Conservation (phyloP, 805 yeast genomes). For the Zygosaccharomyces rouxii region DNA sequence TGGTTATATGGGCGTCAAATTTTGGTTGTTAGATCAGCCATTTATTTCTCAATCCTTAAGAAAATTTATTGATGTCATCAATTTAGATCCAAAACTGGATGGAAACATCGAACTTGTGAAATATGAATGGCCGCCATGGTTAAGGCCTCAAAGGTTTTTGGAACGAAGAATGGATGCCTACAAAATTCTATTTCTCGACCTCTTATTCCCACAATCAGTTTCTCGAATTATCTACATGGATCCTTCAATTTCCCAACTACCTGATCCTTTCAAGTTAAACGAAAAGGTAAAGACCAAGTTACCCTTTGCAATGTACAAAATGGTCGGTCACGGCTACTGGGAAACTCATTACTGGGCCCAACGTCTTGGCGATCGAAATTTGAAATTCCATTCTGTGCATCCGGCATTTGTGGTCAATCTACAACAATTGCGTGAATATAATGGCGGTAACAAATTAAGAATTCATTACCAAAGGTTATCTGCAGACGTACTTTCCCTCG, state of each 20-base stretch:
- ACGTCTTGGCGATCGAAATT: constrained; percentile 48
- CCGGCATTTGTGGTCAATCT: constrained; percentile 83
- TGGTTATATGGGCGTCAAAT: constrained; percentile 44
- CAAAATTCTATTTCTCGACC: constrained; percentile 82
- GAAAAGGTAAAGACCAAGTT: constrained; percentile 2
- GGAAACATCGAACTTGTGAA: constrained; percentile 54
- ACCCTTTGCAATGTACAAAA: constrained; percentile 71
- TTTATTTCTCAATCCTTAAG: constrained; percentile 41
- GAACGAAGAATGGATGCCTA: constrained; percentile 85
- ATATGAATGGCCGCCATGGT: constrained; percentile 92
- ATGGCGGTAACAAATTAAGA: constrained; percentile 77
- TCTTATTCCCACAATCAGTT: constrained; percentile 73
- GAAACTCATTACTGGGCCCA: constrained; percentile 85
- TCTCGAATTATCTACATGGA: constrained; percentile 79
- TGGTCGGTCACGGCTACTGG: constrained; percentile 87
- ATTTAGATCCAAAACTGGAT: constrained; percentile 3
- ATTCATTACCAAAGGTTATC: constrained; percentile 80
- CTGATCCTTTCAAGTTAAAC: constrained; percentile 67
- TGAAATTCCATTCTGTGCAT: constrained; percentile 68
- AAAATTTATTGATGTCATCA: constrained; percentile 45
- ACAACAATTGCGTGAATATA: constrained; percentile 53
- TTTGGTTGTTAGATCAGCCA: constrained; percentile 85
- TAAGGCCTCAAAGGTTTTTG: constrained; percentile 70
- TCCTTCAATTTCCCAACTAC: constrained; percentile 55
- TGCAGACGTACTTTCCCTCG: constrained; percentile 70